Base-by-base conservation (phyloP, 2,329 filamentous ascomycete species). In the Aspergillus sp. region DNA sequence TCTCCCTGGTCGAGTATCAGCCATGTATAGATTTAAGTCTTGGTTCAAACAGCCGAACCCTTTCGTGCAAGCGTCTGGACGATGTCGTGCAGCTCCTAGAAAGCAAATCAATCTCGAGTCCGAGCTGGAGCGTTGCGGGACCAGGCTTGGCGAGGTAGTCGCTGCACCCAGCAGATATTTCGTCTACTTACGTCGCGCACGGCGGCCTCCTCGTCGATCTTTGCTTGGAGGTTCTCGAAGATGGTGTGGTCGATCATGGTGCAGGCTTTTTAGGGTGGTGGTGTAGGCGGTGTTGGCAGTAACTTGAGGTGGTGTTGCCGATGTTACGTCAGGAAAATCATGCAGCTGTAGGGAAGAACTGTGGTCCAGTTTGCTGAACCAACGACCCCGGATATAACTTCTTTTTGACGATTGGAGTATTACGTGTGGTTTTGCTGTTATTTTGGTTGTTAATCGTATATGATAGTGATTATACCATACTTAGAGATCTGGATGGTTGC, bases 151-250 rank as follows among this genome's bases (percentile, higher is more conserved):
- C 17, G 9, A 7, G n/a, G n/a, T n/a, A n/a, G n/a, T n/a, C n/a
- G n/a, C n/a, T 6, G 5, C 29, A 59, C 64, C 58, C 46, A 52
- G 62, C 64, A 29, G 14, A 34, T 9, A 19, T 23, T 21, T n/a
- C n/a, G n/a, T n/a, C 34, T 48, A 59, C 67, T 66, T 67, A 86
- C 83, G 69, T 97, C 93, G 65, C 89, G 86, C 50, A 96, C 86
- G 50, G 82, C 79, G 7, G 84, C 81, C 70, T 97, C 94, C 71
- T 95, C 88, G 63, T 97, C 94, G 64, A 97, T 90, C 72, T 92
- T 92, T 54, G 82, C 78, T 74, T 97, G 93, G 56, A 99, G 86
- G 63, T 88, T 83, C 67, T 91, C 85, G 73, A 97, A 97, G 71
- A 97, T 89, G 60, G 83, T 81, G 55, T 89, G 87, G 70, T 95